phyloP scores from a whole-genome alignment of 768 basidiomycete genomes.

The Psilocybe cyanescens region DNA sequence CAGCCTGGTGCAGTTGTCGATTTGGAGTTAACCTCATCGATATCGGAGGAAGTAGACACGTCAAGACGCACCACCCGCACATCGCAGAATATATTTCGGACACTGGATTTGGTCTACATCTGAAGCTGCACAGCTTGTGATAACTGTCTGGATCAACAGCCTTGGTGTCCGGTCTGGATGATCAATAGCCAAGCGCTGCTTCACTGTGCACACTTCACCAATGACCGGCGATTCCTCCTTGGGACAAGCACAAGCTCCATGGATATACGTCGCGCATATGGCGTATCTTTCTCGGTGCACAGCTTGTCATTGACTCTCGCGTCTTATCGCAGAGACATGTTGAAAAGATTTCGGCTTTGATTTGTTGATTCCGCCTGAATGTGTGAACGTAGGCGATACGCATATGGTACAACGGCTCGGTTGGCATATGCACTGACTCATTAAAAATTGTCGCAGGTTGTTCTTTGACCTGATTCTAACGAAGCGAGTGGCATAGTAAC shows the following conservation, averaged over 20 bases:
- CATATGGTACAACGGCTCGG: no score
- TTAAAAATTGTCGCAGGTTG: no score
- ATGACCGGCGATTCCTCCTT: background rate
- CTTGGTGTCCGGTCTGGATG: no score
- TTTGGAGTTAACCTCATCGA: background rate
- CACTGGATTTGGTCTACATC: background rate
- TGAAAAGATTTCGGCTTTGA: background rate
- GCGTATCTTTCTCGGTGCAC: background rate
- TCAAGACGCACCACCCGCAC: no score
- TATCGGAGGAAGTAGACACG: background rate
- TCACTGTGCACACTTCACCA: no score
- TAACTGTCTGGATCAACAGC: no score
- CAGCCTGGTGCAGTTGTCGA: no score
- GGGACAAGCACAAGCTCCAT: background rate
- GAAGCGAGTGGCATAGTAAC: background rate
- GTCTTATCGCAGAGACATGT: background rate
- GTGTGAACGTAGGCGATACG: no score
- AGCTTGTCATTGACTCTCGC: background rate
- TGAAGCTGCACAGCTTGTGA: background rate
- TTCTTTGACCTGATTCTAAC: no score
- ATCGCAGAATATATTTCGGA: background rate
- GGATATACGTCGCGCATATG: background rate
- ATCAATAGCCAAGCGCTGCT: no score
- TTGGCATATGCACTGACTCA: no score
- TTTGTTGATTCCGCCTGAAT: background rate